A percentile compares a stretch with the other conserved stretches of the same genome.
Evolutionary conservation across 192 early-diverging fungal species (phyloP).

Genomic region (Coemansia sp.): DNA sequence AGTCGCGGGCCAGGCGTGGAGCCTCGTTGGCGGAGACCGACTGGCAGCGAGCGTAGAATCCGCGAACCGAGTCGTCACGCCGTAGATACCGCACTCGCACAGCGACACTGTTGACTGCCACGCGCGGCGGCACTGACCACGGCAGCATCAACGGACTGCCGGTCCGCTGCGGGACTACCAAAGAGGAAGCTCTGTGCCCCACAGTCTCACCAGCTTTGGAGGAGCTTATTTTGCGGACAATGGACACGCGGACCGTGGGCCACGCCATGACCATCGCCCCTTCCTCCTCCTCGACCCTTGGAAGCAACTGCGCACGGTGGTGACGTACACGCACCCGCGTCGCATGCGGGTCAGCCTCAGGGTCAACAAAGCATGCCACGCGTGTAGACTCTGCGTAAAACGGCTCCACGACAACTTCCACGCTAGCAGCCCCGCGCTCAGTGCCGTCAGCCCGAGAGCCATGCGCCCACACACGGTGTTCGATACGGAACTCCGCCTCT

Average conservation of each 20-base stretch:
- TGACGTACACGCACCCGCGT: slow-evolving; percentile 48
- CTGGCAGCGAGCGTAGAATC: slow-evolving; percentile 44
- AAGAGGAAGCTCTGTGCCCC: not conserved
- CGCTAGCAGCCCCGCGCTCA: slow-evolving; percentile 13
- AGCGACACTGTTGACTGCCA: slow-evolving; percentile 28
- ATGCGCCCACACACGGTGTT: slow-evolving; percentile 48
- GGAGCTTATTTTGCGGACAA: not conserved
- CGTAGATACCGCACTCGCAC: slow-evolving; percentile 47
- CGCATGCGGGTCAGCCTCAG: slow-evolving; percentile 49
- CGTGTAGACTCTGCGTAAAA: slow-evolving; percentile 19
- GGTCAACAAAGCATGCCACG: slow-evolving; percentile 53
- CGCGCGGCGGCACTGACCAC: slow-evolving; percentile 51
- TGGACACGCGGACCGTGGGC: slow-evolving; percentile 33
- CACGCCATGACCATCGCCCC: slow-evolving; percentile 30
- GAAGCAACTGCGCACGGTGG: slow-evolving; percentile 31
- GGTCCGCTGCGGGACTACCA: not conserved
- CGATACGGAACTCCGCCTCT: slow-evolving; percentile 46
- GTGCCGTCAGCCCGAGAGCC: slow-evolving; percentile 6
- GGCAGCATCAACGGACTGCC: slow-evolving; percentile 5
- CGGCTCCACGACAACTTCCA: slow-evolving; percentile 28
- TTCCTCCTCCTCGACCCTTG: slow-evolving; percentile 16
- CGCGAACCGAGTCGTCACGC: slow-evolving; percentile 24
- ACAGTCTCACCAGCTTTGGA: not conserved
- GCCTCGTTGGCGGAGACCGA: slow-evolving; percentile 27
- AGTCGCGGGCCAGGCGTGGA: slow-evolving; percentile 12